Base-by-base conservation (phyloP, 768 basidiomycete genomes). In the Hygrophorus pudorinus region DNA sequence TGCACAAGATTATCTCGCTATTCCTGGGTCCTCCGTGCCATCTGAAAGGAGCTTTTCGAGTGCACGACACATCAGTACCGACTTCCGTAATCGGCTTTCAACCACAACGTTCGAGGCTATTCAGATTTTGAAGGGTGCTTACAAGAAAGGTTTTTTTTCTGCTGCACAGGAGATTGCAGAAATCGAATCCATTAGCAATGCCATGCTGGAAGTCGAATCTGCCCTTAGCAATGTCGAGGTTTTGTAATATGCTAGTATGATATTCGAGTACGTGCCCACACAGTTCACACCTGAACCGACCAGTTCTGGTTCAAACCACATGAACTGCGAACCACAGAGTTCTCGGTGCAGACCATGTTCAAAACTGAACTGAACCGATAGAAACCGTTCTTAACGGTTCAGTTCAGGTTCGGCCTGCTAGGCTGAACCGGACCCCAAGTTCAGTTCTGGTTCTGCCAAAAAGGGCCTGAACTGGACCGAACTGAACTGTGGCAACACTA, bases 371-470 rank as follows among this genome's bases (percentile, higher is more conserved):
- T 11, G 33, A 34, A 34, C 10, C 13, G 33, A 13, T 34, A 12
- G 17, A 34, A 16, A 13, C 33, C 13, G 33, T 34, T 34, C 33
- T n/a, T n/a, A n/a, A n/a, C 13, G 33, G 33, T 34, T 34, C 33
- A 34, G 33, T 34, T 34, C 33, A 34, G n/a, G n/a, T n/a, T n/a
- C n/a, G n/a, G n/a, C 33, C 13, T 34, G 33, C 13, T 13, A 34
- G 33, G 13, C 33, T 34, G 33, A 34, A 34, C 33, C 17, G 33
- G 17, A 34, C 33, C 17, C 10, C 4, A 11, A 34, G 33, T 34
- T 34, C 33, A 34, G 37, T n/a, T 11, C 28, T 41, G 29, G 11
- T 41, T 41, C 40, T 13, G 32, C 40, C 40, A 41, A 9, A 29
- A 30, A 18, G 32, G 13, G 16, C n/a, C n/a, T n/a, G n/a, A n/a